Percentiles rank a stretch among this genome's conserved stretches.
phyloP scores from a whole-genome alignment of 495 filamentous ascomycete genomes.

The Aspergillus ostianus region DNA sequence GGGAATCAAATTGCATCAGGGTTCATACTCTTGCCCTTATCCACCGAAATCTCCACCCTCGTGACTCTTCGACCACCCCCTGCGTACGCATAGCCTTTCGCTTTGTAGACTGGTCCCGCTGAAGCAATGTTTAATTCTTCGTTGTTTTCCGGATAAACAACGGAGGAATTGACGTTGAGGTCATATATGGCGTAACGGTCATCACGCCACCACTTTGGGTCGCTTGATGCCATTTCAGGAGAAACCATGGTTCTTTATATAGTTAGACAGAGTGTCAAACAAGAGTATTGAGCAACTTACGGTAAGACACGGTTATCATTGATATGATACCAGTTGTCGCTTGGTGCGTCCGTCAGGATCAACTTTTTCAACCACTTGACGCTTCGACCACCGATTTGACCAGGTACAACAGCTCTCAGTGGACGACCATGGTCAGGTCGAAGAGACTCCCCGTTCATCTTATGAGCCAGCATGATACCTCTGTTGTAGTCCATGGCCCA shows the following conservation, averaged over 20 bases:
- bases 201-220: constrained; percentile 82
- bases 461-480: constrained; percentile 86
- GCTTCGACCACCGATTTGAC: constrained; percentile 90
- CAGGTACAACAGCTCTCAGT: constrained; percentile 80
- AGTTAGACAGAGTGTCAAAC: background rate
- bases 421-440: constrained; percentile 88
- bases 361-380: constrained; percentile 94
- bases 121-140: constrained; percentile 60
- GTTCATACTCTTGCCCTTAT: constrained; percentile 64
- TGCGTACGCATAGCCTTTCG: constrained; percentile 84
- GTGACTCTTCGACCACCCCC: constrained; percentile 87
- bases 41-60: constrained; percentile 79
- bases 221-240: constrained; percentile 73
- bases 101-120: constrained; percentile 54
- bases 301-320: constrained; percentile 92
- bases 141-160: constrained; percentile 78
- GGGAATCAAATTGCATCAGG: background rate
- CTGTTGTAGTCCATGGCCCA: constrained; percentile 85
- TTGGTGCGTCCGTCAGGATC: constrained; percentile 73
- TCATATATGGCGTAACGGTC: constrained; percentile 96
- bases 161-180: constrained; percentile 83
- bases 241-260: constrained; percentile 66
- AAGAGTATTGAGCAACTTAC: constrained; percentile 26
- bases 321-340: constrained; percentile 96
- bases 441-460: constrained; percentile 88